Evolutionary conservation across 306 rosid genomes (phyloP), one percentile per base, ranked within the genome.

Genomic region (Lathyrus tuberosus): DNA sequence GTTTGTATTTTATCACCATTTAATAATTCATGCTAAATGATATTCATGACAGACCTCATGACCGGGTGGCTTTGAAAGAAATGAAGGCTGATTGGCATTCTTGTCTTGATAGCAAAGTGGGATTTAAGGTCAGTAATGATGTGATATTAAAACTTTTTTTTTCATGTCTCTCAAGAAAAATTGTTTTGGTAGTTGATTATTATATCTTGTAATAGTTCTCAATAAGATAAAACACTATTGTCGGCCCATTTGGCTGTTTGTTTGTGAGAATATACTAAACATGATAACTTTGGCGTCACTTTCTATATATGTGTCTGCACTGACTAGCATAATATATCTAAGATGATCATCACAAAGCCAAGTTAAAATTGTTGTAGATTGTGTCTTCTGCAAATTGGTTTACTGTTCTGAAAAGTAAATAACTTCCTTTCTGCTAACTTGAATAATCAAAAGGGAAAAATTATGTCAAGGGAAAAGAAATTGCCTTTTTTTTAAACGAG

Each of bases 1-100:
- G 31, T 30, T 24, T 72, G 35, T 56, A 22, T 65, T 33, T 57
- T 37, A 22, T 9, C 16, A 18, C 37, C 10, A 33, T 53, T 15
- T 65, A 22, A 3, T 65, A 15, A 46, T 58, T 80, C 54, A 80
- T 81, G 6, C n/a, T 67, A 14, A 61, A 61, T 64, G 54, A 58
- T 43, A 44, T 70, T 47, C 56, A 66, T 66, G 28, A 43, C 68
- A 93, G 98, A 75, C 98, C 98, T 78, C 98, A 93, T 71, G 98
- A 93, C 70, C 98, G 97, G 10, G 98, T 93, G 67, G 70, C 81
- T 72, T 74, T 93, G 81, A 93, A 84, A 71, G 96, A 90, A 70
- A 88, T 93, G 98, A 90, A 93, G 84, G 56, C 84, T 49, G 98
- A 93, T 79, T 93, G 97, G 98, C 98, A 82, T 82, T 73, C 90